phyloP scores from a whole-genome alignment of 2,329 filamentous ascomycete species.

The Cryphonectria naterciae region DNA sequence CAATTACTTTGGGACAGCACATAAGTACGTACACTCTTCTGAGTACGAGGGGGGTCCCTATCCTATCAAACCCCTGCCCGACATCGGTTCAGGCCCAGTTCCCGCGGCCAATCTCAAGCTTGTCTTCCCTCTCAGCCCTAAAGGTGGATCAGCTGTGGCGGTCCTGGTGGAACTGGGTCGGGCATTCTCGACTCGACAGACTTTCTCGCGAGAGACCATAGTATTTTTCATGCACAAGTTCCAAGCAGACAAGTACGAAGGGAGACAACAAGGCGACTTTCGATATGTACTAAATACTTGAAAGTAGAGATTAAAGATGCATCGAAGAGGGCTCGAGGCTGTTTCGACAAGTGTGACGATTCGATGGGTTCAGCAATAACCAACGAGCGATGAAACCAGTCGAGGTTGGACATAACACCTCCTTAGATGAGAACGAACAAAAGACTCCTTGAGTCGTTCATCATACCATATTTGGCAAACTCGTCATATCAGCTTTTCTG shows the following conservation, averaged over 20 bases:
- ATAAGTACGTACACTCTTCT: background rate
- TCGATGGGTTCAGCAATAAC: background rate
- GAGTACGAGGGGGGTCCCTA: background rate
- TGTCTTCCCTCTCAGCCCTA: conserved; percentile 16
- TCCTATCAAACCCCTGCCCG: background rate
- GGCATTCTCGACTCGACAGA: background rate
- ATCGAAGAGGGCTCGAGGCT: background rate
- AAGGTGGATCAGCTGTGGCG: background rate
- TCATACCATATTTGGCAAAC: background rate
- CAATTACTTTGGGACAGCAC: background rate
- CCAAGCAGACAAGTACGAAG: too few species aligned
- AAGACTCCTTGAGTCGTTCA: background rate
- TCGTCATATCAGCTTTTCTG: background rate
- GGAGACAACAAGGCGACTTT: too few species aligned
- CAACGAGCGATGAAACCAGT: background rate
- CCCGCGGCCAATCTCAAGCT: conserved; percentile 1
- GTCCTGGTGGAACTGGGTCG: background rate
- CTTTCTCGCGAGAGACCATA: background rate
- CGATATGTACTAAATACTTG: background rate
- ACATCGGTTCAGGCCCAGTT: conserved; percentile 1
- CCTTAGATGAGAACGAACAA: too few species aligned
- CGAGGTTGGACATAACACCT: background rate
- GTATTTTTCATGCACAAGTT: too few species aligned
- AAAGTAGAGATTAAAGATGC: background rate
- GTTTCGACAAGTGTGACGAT: background rate